Base-by-base conservation (phyloP, 495 filamentous ascomycete genomes). In the Chaetomium cochliodes region DNA sequence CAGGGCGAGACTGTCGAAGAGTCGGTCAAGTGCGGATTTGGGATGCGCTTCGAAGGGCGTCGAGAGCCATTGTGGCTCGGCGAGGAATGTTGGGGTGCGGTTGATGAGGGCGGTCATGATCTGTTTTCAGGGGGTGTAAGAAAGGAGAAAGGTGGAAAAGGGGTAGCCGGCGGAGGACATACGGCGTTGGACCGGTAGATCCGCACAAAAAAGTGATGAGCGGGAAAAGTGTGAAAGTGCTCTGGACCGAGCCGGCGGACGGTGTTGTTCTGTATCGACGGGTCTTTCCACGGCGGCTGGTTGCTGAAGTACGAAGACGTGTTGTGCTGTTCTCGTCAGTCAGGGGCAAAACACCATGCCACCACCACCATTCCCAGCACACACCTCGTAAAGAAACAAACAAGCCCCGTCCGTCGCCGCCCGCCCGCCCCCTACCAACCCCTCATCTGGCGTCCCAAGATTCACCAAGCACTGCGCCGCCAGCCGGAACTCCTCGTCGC, bases 131-230 rank as follows among this genome's bases (percentile, higher is more conserved):
- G 13, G 23, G 23, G 15, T 33, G 26, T 33, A 1, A 33, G 33
- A 9, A 23, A 50, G 18, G 44, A 16, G 12, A 13, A 8, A 11
- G 7, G 44, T 42, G 18, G 52, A 16, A 41, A 25, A 1, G 15
- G 39, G 20, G 56, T 37, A 51, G 20, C 13, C 3, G 18, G 13
- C 5, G 9, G 11, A 30, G 41, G 18, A 72, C 79, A 65, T 67
- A 78, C 80, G 30, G 77, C 78, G 46, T 65, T 76, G 42, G 72
- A 78, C 9, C 79, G 77, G 49, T 78, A 82, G 23, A 81, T 74
- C 2, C 80, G 76, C 25, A 74, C 78, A 55, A 81, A 81, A 64
- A 81, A 82, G 67, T 82, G 79, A 63, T 82, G 80, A 11, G 73
- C 70, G 5, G 80, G 80, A 54, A 82, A 82, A 0, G 66, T 62